These are phyloP conservation scores for Euclidium syriacum DNA, from an alignment of 345 rosid genomes.

Conservation along the genomic window DNA sequence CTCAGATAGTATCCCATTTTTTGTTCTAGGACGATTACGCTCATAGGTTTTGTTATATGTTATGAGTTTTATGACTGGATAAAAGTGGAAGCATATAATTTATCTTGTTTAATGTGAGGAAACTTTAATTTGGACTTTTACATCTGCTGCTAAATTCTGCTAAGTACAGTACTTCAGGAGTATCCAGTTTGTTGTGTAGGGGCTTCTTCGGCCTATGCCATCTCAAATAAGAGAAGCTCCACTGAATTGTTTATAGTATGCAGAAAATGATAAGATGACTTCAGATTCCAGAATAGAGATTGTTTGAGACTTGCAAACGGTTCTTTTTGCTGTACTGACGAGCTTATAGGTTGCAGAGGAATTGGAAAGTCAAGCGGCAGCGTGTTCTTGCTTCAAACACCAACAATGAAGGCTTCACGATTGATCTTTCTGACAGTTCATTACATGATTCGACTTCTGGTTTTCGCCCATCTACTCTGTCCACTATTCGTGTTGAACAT, in stretches of 20 bases:
- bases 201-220: neutral
- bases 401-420: slow-evolving; percentile 75
- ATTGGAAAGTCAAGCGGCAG: slow-evolving; percentile 95
- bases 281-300: neutral
- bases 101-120: neutral
- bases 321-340: slow-evolving; percentile 3
- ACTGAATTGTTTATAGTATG: neutral
- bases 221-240: neutral
- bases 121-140: neutral
- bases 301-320: neutral
- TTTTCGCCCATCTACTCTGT: slow-evolving; percentile 54
- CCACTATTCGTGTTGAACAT: slow-evolving; percentile 71
- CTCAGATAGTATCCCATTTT: neutral
- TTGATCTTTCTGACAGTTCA: slow-evolving; percentile 78
- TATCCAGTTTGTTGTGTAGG: neutral
- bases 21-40: neutral
- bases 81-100: neutral
- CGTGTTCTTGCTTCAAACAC: slow-evolving; percentile 58
- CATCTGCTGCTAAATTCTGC: neutral
- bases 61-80: neutral
- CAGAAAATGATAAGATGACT: slow-evolving; percentile 4
- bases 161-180: neutral
- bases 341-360: slow-evolving; percentile 88
- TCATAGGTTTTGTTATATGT: neutral
- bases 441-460: slow-evolving; percentile 42